Conservation (phyloP, 176 grass and related monocot species). For the Tillandsia fasciculata region DNA sequence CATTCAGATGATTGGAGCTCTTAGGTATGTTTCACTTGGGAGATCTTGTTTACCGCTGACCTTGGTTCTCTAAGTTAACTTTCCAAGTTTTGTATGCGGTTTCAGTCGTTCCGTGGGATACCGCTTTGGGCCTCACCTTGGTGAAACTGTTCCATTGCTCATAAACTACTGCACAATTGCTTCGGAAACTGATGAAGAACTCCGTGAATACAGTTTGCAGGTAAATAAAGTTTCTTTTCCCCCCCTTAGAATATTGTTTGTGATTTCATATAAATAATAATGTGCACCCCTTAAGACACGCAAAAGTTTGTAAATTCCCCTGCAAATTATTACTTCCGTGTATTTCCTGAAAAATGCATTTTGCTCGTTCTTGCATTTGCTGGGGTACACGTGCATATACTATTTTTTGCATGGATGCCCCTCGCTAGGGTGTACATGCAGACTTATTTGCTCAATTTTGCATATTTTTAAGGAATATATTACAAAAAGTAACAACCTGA, state of each 20-base stretch:
- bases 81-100: constrained; percentile 5
- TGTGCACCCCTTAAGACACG: background rate
- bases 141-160: constrained; percentile 85
- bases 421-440: too few relatives aligned
- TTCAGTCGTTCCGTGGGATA: constrained; percentile 92
- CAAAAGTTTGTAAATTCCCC: background rate
- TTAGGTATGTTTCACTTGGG: constrained; percentile 48
- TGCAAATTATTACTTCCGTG: background rate
- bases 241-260: background rate
- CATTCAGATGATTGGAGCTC: constrained; percentile 97
- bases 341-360: too few relatives aligned
- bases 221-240: constrained; percentile 21
- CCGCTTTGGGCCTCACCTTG: constrained; percentile 89
- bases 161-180: constrained; percentile 86
- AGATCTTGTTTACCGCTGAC: background rate
- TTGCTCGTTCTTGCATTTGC: too few relatives aligned
- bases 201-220: constrained; percentile 95
- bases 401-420: background rate
- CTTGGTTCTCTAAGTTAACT: background rate
- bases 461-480: too few relatives aligned
- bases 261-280: background rate
- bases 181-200: constrained; percentile 96
- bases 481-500: too few relatives aligned
- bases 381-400: too few relatives aligned
- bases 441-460: too few relatives aligned